A percentile compares a stretch with the other conserved stretches of the same genome.
phyloP scores from a whole-genome alignment of 306 rosid species.

The Bauhinia variegata region DNA sequence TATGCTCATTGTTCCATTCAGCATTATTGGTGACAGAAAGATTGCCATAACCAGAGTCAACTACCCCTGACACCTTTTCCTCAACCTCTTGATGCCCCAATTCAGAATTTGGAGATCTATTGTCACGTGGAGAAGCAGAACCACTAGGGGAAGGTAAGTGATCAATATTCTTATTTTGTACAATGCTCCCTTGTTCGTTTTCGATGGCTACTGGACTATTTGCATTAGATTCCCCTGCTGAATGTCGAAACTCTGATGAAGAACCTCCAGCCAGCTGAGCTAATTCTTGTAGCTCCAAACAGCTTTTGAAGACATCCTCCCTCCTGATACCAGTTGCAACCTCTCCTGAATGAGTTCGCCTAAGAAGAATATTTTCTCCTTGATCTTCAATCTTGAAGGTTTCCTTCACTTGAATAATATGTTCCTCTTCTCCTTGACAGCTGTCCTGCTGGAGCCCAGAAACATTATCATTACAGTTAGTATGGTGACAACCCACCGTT shows the following conservation, averaged over 20 bases:
- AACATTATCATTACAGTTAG: conserved; percentile 35
- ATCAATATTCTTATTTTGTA: conserved; percentile 31
- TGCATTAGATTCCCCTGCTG: conserved; percentile 34
- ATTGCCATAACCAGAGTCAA: conserved; percentile 33
- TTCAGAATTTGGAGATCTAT: conserved; percentile 38
- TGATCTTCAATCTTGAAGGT: conserved; percentile 31
- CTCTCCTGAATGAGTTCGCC: conserved; percentile 48
- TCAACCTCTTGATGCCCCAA: conserved; percentile 38
- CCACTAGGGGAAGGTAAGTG: conserved; percentile 41
- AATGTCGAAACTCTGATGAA: conserved; percentile 37
- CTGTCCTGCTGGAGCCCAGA: conserved; percentile 37
- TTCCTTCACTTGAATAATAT: conserved; percentile 45
- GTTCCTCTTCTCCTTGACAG: conserved; percentile 52
- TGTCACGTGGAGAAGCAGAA: conserved; percentile 41
- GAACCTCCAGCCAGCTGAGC: conserved; percentile 44
- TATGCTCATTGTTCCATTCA: conserved; percentile 40
- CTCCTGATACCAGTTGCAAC: conserved; percentile 31
- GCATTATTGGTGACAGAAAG: conserved; percentile 38
- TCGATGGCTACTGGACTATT: conserved; percentile 34
- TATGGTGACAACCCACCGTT: conserved; percentile 23
- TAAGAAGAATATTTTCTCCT: conserved; percentile 40
- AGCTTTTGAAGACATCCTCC: conserved; percentile 58
- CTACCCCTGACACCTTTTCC: conserved; percentile 40
- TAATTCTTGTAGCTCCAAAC: conserved; percentile 59
- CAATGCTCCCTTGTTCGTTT: conserved; percentile 38